phyloP scores from a whole-genome alignment of 116 monocot genomes.

The Posidonia oceanica region DNA sequence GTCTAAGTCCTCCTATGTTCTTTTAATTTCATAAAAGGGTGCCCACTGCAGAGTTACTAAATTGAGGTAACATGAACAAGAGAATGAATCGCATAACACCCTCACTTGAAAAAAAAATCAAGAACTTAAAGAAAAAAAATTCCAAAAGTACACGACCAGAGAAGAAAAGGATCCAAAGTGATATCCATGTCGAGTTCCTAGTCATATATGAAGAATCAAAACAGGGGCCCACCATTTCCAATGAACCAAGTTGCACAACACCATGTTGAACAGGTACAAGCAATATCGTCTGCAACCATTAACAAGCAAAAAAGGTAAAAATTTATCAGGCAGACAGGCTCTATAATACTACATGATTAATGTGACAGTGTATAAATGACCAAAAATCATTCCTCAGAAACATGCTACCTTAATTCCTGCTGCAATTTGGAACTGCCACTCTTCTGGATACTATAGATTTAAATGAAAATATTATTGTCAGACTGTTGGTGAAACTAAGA shows the following conservation, averaged over 20 bases:
- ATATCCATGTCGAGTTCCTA: too few relatives aligned
- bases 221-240: conserved; percentile 36
- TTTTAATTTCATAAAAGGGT: too few relatives aligned
- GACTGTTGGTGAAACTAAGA: conserved; percentile 1
- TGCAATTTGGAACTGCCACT: conserved; percentile 53
- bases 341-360: neutral
- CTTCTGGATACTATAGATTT: conserved; percentile 41
- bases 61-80: too few relatives aligned
- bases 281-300: conserved; percentile 57
- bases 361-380: neutral
- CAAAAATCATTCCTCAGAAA: neutral
- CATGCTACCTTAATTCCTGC: conserved; percentile 74
- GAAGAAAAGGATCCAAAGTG: too few relatives aligned
- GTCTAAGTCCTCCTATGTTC: too few relatives aligned
- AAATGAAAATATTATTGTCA: neutral
- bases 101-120: too few relatives aligned
- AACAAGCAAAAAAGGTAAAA: neutral
- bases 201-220: neutral
- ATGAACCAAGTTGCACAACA: conserved; percentile 74
- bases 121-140: too few relatives aligned
- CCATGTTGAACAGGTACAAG: conserved; percentile 60
- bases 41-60: too few relatives aligned
- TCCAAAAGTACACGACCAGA: too few relatives aligned
- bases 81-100: too few relatives aligned
- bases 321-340: neutral